Evolutionary conservation across 345 rosid genomes (phyloP), one percentile per base, ranked within the genome.

Genomic region (Gossypioides kirkii): DNA sequence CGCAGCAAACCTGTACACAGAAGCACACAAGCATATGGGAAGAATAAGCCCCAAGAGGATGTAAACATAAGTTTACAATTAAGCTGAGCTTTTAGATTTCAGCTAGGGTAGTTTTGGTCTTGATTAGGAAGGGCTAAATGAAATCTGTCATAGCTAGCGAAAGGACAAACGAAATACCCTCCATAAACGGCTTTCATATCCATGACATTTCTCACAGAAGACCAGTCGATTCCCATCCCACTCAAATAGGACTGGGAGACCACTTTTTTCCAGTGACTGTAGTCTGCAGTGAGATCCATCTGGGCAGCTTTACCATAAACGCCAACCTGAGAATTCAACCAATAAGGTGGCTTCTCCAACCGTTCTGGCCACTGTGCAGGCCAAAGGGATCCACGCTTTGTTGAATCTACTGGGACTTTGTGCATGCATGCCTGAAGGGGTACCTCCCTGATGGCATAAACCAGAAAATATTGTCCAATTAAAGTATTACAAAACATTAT

Each of bases 111-210:
- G 6, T 38, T 41, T 0, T 42, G 8, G 2, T 62, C 47, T 17
- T 45, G 43, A n/a, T n/a, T 8, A 28, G 60, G 18, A 28, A 61
- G 43, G 10, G 20, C 22, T 23, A 41, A 43, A 32, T n/a, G 14
- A 53, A 12, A 41, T 23, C 53, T 36, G 49, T 25, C 64, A 60
- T 17, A 43, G 20, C 56, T 23, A 72, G 42, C 32, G 10, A 43
- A 1, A 10, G 64, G 67, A 14, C 43, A 67, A 42, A 47, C 10
- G 11, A 67, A 67, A 67, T 76, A 90, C 95, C 97, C 98, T 86
- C 97, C 97, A 79, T 90, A 91, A 23, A 87, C 91, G 68, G 98
- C 94, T 80, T 85, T 90, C 98, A 92, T 94, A 82, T 91, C 98
- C 93, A 94, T 89, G 76, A 88, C 87, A 68, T 91, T 94, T 72